Percentiles rank a stretch among this genome's conserved stretches.
Conservation (phyloP, 2,329 filamentous ascomycete genomes). For the Xylaria sp. region DNA sequence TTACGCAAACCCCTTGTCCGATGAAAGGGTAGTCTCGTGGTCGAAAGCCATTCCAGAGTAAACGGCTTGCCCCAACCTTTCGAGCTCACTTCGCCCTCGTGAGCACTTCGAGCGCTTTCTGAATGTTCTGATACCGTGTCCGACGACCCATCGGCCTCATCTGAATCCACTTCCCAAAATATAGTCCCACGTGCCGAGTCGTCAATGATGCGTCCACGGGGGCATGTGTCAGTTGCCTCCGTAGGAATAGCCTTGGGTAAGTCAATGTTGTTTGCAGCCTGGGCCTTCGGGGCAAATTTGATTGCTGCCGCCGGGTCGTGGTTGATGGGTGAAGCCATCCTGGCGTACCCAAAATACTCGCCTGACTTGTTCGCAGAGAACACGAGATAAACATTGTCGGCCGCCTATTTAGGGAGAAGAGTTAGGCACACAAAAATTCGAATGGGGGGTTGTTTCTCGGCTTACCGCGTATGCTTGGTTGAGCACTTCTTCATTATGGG, state of each 20-base stretch:
- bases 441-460: not conserved
- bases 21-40: slow-evolving; percentile 78
- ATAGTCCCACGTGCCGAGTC: slow-evolving; percentile 92
- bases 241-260: slow-evolving; percentile 76
- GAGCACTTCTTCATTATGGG: slow-evolving; percentile 80
- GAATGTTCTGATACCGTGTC: slow-evolving; percentile 31
- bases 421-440: slow-evolving; percentile 5
- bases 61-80: slow-evolving; percentile 90
- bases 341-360: slow-evolving; percentile 92
- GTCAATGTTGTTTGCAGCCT: slow-evolving; percentile 55
- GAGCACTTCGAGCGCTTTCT: slow-evolving; percentile 28
- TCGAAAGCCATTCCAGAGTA: slow-evolving; percentile 84
- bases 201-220: slow-evolving; percentile 82
- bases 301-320: slow-evolving; percentile 67
- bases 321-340: slow-evolving; percentile 80
- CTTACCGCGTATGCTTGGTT: slow-evolving; percentile 76
- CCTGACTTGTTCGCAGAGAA: slow-evolving; percentile 98
- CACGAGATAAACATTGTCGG: slow-evolving; percentile 81
- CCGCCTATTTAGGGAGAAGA: slow-evolving; percentile 45
- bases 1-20: slow-evolving; percentile 82
- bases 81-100: slow-evolving; percentile 40
- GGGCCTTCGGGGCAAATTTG: slow-evolving; percentile 61
- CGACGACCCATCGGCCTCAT: slow-evolving; percentile 41
- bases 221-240: slow-evolving; percentile 69
- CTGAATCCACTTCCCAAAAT: slow-evolving; percentile 82